Evolutionary conservation across 768 basidiomycete genomes (phyloP), one percentile per base, ranked within the genome.

Genomic region (Tubosaeta sp.): DNA sequence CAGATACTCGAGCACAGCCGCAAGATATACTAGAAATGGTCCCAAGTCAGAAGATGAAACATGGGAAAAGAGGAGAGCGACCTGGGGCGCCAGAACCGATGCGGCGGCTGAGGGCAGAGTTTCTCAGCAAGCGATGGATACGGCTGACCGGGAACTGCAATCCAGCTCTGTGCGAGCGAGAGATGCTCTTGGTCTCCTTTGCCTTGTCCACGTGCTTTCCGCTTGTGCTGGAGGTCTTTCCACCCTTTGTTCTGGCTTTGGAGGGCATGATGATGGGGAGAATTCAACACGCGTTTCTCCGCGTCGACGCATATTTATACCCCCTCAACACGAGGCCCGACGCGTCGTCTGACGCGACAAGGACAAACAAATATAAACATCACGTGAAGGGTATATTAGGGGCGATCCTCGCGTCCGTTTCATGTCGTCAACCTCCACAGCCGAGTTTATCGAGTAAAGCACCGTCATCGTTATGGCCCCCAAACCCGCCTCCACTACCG

Each of bases 1-100:
- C 55, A 95, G 81, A 72, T 95, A 92, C 67, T 94, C 93, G 53
- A 95, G 85, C 52, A 94, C 92, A 43, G 91, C 91, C 48, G 91
- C 92, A 58, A 94, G 85, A 73, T 95, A 95, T 43, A 95, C 90
- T 88, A 62, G 34, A n/a, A 6, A 7, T 0, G 10, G 1, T 39
- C 5, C 31, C 33, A 33, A 12, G n/a, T 52, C 27, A 33, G 48
- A 31, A 14, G 1, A 14, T 6, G n/a, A 25, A 16, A 48, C 10
- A 19, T 10, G 26, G n/a, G 11, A 67, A 74, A 12, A 32, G 1
- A 35, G 16, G 16, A 41, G 38, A 22, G 1, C 19, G 55, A 88
- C 86, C 87, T 65, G 87, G 91, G 59, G 92, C 89, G 71, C 91
- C 91, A 54, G 85, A 84, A 68, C 91, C 92, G 59, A 95, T 83